These are phyloP conservation scores for Amauroascus verrucosus DNA, from an alignment of 2,329 filamentous ascomycete genomes.

Conservation along the genomic window DNA sequence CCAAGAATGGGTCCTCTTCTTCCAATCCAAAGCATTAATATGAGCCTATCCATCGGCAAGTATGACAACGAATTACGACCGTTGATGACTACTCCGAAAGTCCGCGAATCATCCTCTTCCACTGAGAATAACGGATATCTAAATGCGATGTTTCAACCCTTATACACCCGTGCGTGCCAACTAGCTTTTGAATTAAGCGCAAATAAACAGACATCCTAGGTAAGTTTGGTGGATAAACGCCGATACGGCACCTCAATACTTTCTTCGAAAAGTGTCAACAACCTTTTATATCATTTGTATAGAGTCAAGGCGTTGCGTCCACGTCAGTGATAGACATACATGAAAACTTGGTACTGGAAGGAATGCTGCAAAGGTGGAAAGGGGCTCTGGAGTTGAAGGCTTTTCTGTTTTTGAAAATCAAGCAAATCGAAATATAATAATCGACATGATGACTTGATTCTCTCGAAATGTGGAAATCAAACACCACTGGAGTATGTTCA, in stretches of 20 bases:
- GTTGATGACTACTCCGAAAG: background rate
- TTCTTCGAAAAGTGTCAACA: no score
- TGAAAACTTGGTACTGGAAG: background rate
- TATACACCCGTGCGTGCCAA: slow-evolving; percentile 30
- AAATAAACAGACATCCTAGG: slow-evolving; percentile 9
- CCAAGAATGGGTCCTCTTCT: slow-evolving; percentile 27
- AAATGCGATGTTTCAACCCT: slow-evolving; percentile 25
- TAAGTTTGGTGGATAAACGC: background rate
- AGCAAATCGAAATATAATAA: background rate
- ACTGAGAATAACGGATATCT: slow-evolving; percentile 14
- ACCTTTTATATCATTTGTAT: background rate
- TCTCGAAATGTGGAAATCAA: background rate
- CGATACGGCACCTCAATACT: background rate
- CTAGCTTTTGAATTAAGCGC: slow-evolving; percentile 31
- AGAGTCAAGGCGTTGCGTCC: background rate
- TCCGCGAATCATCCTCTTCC: background rate
- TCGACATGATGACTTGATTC: background rate
- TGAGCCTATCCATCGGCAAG: slow-evolving; percentile 24
- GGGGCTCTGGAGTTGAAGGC: background rate
- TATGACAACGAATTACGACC: slow-evolving; percentile 13
- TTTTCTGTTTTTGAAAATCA: no score
- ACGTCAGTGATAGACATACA: background rate
- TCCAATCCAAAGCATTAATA: slow-evolving; percentile 23
- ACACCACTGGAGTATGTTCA: no score
- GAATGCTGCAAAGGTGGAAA: background rate